phyloP scores from a whole-genome alignment of 305 asterid species.

The Solanum hybrid region DNA sequence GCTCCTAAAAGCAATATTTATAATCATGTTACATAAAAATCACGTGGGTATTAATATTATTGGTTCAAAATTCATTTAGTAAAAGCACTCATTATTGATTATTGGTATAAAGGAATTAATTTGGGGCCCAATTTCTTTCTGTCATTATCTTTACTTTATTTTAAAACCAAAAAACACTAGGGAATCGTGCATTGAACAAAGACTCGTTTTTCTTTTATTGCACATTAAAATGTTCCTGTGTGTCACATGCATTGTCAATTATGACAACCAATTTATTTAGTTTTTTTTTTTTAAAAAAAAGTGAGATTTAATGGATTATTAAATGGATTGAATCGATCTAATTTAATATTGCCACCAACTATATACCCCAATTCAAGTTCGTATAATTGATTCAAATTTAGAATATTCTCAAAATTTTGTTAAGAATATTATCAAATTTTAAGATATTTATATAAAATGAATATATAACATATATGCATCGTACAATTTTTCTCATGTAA shows the following conservation, averaged over 20 bases:
- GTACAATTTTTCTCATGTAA: background rate
- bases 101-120: background rate
- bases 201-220: background rate
- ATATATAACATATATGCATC: background rate
- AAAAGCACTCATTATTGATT: background rate
- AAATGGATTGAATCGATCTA: background rate
- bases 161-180: background rate
- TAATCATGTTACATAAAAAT: constrained; percentile 1
- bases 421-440: background rate
- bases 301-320: background rate
- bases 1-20: background rate
- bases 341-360: background rate
- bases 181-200: constrained; percentile 11
- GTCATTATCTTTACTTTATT: background rate
- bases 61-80: background rate
- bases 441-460: background rate
- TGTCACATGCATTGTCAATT: background rate
- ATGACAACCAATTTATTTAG: background rate
- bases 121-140: constrained; percentile 8
- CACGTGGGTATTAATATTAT: constrained; percentile 11
- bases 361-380: background rate
- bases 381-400: background rate
- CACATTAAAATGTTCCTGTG: background rate
- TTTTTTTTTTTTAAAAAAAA: too few species aligned
- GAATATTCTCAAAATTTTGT: background rate